phyloP scores from a whole-genome alignment of 106 monocot species.

The Narthecium ossifragum region DNA sequence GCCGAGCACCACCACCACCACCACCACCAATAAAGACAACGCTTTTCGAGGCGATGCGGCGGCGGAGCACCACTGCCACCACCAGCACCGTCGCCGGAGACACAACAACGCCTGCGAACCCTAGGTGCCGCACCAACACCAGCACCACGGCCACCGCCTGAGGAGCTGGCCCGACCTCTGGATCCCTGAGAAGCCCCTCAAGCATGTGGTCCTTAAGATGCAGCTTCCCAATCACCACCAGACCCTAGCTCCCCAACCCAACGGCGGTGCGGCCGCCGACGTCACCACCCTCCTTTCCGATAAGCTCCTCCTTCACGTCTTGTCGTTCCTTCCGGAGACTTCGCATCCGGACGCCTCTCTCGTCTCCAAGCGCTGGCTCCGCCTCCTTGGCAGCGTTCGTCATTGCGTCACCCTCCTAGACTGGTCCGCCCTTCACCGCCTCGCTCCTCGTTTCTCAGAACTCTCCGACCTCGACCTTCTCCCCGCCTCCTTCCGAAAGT shows the following conservation, averaged over 20 bases:
- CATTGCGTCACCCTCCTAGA: conserved; percentile 50
- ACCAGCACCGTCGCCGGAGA: not conserved
- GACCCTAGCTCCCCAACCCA: conserved; percentile 18
- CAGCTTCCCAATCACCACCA: conserved; percentile 7
- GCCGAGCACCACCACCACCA: too few species aligned
- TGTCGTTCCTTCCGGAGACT: conserved; percentile 30
- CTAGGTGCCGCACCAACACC: conserved; percentile 21
- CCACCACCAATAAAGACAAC: too few species aligned
- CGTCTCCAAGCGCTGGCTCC: conserved; percentile 83
- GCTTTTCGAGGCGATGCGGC: too few species aligned
- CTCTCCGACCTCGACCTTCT: conserved; percentile 67
- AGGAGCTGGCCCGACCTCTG: conserved; percentile 30
- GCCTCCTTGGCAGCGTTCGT: conserved; percentile 66
- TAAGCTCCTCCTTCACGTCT: conserved; percentile 69
- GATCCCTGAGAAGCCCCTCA: conserved; percentile 21
- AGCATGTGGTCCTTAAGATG: conserved; percentile 37
- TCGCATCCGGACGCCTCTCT: conserved; percentile 34
- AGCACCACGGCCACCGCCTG: conserved; percentile 16
- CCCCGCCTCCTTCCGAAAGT: conserved; percentile 69
- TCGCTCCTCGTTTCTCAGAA: conserved; percentile 57
- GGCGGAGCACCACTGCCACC: not conserved
- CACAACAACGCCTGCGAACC: not conserved
- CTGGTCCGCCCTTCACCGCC: conserved; percentile 50
- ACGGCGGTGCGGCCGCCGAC: conserved; percentile 23
- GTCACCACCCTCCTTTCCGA: conserved; percentile 58